A percentile compares a stretch with the other conserved stretches of the same genome.
phyloP scores from a whole-genome alignment of 441 rosid species.

The Brassica hybrid region DNA sequence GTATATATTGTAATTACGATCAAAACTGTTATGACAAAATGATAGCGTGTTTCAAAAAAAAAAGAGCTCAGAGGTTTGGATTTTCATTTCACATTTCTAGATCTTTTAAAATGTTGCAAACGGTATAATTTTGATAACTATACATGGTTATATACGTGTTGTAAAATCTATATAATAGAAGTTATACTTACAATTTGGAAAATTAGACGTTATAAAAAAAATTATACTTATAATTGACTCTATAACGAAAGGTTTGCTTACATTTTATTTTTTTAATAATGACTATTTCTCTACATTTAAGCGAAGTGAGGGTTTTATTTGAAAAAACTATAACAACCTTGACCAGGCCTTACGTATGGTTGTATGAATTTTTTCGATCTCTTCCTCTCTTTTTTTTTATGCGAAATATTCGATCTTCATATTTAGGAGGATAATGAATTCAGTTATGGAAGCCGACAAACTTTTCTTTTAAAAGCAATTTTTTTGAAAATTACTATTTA shows the following conservation, averaged over 20 bases:
- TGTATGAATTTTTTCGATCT: background rate
- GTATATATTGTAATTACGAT: no score
- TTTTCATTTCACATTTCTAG: no score
- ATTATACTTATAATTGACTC: background rate
- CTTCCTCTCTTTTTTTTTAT: background rate
- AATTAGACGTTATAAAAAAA: no score
- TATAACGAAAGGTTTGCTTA: background rate
- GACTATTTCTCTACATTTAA: background rate
- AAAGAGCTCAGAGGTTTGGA: no score
- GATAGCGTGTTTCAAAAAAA: no score
- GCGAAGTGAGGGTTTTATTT: background rate
- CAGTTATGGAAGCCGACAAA: no score
- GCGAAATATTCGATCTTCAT: no score
- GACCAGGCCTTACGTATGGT: constrained; percentile 19
- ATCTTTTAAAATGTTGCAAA: no score
- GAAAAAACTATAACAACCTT: background rate
- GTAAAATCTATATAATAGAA: background rate
- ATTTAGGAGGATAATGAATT: background rate
- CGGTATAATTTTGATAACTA: background rate
- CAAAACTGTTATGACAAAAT: no score
- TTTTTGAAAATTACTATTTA: background rate
- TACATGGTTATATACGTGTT: background rate
- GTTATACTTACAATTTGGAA: no score
- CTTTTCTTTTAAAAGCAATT: no score
- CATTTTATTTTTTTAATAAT: background rate